Evolutionary conservation across 805 yeast genomes (phyloP), one percentile per base, ranked within the genome.

Genomic region (Clavispora vitiphila): DNA sequence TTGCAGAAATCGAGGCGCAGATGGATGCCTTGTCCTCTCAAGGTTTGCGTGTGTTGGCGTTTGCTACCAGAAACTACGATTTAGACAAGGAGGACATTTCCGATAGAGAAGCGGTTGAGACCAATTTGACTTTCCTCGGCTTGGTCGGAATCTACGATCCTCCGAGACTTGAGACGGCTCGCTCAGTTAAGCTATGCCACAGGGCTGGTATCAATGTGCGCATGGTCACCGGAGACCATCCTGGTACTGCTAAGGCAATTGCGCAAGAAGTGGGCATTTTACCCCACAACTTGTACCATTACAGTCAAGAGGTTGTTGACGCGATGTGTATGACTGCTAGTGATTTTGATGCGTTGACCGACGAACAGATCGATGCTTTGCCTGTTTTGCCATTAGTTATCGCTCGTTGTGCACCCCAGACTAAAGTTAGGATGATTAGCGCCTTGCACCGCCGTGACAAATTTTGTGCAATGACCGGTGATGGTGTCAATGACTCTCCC

Each of bases 381-480:
- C 87, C 88, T 1, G 80, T 80, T 8, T 65, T 84, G 38, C 91
- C 91, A 1, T 67, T 83, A 39, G 93, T 84, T 22, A 79, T 85
- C 63, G 93, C 93, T 4, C 71, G 93, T 47, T 85, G 91, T 65
- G 85, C 91, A 4, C 93, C 91, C 2, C 83, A 80, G 58, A 84
- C 90, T 18, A 84, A 85, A 59, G 91, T 84, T 14, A 71, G 88
- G 49, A 80, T 85, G 82, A 83, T 85, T 53, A 89, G 84, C 40
- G 90, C 91, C 1, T 72, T 48, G 68, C 80, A 57, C 73, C 60
- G 72, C 24, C 53, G 71, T 31, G 51, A 50, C 9, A 62, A 60
- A 44, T 80, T 62, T 73, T 82, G 62, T 37, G 91, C 91, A 15
- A 85, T 84, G 91, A 82, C 88, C 22, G 88, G 88, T 47, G 61